These are phyloP conservation scores for Alternaria brassicae DNA, from an alignment of 2,329 filamentous ascomycete genomes.

Conservation along the genomic window DNA sequence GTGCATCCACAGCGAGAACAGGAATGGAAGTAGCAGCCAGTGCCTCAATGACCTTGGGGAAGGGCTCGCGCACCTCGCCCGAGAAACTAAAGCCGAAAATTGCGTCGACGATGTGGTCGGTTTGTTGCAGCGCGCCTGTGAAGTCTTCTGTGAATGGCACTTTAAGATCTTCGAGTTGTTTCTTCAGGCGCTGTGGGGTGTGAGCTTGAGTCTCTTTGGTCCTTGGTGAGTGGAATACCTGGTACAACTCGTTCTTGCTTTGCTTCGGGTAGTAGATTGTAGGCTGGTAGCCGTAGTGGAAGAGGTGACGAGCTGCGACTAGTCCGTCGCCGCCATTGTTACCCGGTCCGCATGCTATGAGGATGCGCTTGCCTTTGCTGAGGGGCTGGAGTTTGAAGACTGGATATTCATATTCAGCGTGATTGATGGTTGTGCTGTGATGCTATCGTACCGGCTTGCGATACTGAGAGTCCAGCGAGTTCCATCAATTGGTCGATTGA, in stretches of 20 bases:
- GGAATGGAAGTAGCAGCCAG: constrained; percentile 76
- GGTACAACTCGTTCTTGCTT: constrained; percentile 87
- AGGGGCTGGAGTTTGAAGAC: constrained; percentile 86
- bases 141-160: constrained; percentile 89
- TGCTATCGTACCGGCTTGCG: constrained; percentile 73
- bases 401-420: not conserved
- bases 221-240: constrained; percentile 60
- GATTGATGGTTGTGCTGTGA: not conserved
- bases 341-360: constrained; percentile 89
- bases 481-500: constrained; percentile 98
- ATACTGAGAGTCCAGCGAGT: constrained; percentile 88
- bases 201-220: not conserved
- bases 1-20: constrained; percentile 88
- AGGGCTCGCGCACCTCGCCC: constrained; percentile 91
- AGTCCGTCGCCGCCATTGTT: constrained; percentile 88
- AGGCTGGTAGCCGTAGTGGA: constrained; percentile 89
- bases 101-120: constrained; percentile 87
- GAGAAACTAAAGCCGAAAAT: constrained; percentile 97
- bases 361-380: constrained; percentile 71
- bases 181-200: constrained; percentile 71
- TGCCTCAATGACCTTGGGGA: constrained; percentile 78
- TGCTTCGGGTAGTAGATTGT: constrained; percentile 93
- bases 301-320: constrained; percentile 89
- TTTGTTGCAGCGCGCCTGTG: constrained; percentile 65
- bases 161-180: constrained; percentile 81